Percentiles rank a stretch among this genome's conserved stretches.
Evolutionary conservation across 225 moss, liverwort and hornwort genomes (phyloP).

Genomic region (Neckera pumila): DNA sequence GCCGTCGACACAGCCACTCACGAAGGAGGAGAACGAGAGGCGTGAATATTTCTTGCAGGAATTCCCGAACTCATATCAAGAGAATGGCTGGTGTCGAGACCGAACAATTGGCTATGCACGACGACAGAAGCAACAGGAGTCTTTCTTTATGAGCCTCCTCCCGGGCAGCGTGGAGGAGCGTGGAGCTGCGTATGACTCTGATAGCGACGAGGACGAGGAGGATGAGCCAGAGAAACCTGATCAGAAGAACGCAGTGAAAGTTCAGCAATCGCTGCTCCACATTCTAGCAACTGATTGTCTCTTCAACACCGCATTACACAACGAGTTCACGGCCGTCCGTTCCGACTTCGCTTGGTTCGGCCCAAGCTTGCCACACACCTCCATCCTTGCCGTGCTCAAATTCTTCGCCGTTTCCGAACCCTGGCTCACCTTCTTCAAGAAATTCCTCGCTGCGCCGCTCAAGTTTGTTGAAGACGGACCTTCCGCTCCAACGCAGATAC

Average conservation of each 20-base stretch:
- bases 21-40: neutral
- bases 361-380: neutral
- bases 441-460: neutral
- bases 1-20: neutral
- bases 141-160: neutral
- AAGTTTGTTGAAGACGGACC: neutral
- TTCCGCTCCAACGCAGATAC: neutral
- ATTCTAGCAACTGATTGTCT: neutral
- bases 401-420: neutral
- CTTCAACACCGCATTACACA: neutral
- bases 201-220: neutral
- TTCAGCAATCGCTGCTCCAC: neutral
- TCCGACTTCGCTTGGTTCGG: neutral
- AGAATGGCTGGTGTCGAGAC: too few species aligned
- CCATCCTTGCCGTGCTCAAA: neutral
- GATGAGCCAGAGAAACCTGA: neutral
- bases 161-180: neutral
- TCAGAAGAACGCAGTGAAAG: neutral
- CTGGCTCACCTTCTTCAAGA: neutral
- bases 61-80: neutral
- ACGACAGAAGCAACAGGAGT: neutral
- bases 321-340: neutral
- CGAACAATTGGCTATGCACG: neutral
- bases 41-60: neutral
- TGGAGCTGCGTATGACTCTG: neutral